Percentiles rank a stretch among this genome's conserved stretches.
Conservation (phyloP, 306 rosid species). For the Malus domestica region ASM211411v1 NC_041794.1:36029001-36029500, state of each 20-base stretch:
- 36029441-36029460: background rate
- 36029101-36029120: background rate
- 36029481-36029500: background rate
- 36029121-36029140: background rate
- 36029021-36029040: too few species aligned
- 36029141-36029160: background rate
- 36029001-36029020: too few species aligned
- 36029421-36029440: background rate
- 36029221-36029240: background rate
- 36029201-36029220: background rate
- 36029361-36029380: background rate
- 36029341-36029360: background rate
- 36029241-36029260: background rate
- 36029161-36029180: background rate
- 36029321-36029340: background rate
- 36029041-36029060: background rate
- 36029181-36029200: background rate
- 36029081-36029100: background rate
- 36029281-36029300: background rate
- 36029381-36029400: conserved; percentile 8
- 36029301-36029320: background rate
- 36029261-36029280: background rate
- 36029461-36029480: background rate
- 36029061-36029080: background rate
- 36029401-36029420: background rate